Evolutionary conservation across 371 early-diverging fungal species (phyloP), one percentile per base, ranked within the genome.

Genomic region (Zychaea mexicana): DNA sequence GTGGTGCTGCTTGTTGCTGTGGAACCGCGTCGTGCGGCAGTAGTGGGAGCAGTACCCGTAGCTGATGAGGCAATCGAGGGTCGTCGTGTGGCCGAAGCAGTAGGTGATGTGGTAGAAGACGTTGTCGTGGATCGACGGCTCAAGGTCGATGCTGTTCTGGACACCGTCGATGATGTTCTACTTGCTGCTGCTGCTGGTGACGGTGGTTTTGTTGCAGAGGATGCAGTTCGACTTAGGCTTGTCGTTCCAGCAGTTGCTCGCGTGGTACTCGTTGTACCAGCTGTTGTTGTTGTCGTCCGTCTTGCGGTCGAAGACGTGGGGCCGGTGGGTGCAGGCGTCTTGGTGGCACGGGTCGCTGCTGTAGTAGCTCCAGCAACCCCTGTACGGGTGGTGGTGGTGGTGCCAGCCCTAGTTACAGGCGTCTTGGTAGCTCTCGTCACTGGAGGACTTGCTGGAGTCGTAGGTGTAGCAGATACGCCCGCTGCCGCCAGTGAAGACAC

Each of bases 401-500:
- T 64, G 27, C 64, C 60, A 7, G 64, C 61, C 52, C 68, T 52
- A 1, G 68, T 13, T 24, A 52, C 59, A 13, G 55, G 57, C 17
- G 64, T 52, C 5, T 58, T 32, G 1, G 64, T 64, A 5, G 68
- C 64, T 17, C 64, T 33, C 58, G 36, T 64, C 3, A 61, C 36
- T n/a, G n/a, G n/a, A 58, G 66, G 60, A 17, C 64, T 56, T 57
- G 33, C 27, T 30, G 66, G 57, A 9, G 65, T 31, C 8, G 69
- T 60, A 10, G 61, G 21, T 31, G 58, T 58, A n/a, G 66, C 21
- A 2, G 61, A 19, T n/a, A 65, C 66, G 32, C 68, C 68, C 17
- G 64, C 68, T 24, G 68, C 68, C 13, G 68, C 68, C 21, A 68
- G 60, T 17, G 68, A 68, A 30, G 68, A 68, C 3, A 68, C 68